A percentile compares a stretch with the other conserved stretches of the same genome.
Conservation (phyloP, 148 eudicot genomes). For the Vaccinium myrtillus region DNA sequence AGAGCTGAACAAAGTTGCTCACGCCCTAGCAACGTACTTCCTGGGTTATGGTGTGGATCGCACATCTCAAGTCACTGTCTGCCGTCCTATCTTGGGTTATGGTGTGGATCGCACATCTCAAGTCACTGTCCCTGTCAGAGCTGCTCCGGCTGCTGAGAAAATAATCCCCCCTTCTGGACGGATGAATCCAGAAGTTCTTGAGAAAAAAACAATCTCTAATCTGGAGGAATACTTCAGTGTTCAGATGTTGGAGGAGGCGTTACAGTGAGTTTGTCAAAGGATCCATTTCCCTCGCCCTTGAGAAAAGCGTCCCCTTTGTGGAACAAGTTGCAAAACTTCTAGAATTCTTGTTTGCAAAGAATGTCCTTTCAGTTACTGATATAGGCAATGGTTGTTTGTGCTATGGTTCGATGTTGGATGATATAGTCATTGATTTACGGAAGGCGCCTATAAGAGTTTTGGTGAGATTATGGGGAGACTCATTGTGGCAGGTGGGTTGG, state of each 20-base stretch:
- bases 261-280: constrained; percentile 75
- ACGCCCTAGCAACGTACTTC: constrained; percentile 55
- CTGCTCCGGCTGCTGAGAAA: constrained; percentile 25
- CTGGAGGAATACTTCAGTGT: constrained; percentile 78
- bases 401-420: constrained; percentile 64
- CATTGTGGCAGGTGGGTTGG: constrained; percentile 49
- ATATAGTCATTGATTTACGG: constrained; percentile 89
- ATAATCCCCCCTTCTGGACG: constrained; percentile 21
- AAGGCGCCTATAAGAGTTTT: constrained; percentile 78
- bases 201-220: constrained; percentile 54
- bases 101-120: constrained; percentile 36
- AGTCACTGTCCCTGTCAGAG: constrained; percentile 28
- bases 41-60: no score
- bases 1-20: no score
- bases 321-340: constrained; percentile 64
- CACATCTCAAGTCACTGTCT: no score
- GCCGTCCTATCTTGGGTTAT: constrained; percentile 35
- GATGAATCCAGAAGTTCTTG: constrained; percentile 44
- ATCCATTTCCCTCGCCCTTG: constrained; percentile 66
- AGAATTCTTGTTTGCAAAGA: constrained; percentile 55
- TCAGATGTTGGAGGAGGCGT: constrained; percentile 69
- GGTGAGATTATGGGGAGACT: constrained; percentile 74
- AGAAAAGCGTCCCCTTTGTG: constrained; percentile 70
- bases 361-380: constrained; percentile 54
- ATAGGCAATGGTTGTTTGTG: constrained; percentile 60